Conservation (phyloP, 768 basidiomycete species). For the Russula lepida region DNA sequence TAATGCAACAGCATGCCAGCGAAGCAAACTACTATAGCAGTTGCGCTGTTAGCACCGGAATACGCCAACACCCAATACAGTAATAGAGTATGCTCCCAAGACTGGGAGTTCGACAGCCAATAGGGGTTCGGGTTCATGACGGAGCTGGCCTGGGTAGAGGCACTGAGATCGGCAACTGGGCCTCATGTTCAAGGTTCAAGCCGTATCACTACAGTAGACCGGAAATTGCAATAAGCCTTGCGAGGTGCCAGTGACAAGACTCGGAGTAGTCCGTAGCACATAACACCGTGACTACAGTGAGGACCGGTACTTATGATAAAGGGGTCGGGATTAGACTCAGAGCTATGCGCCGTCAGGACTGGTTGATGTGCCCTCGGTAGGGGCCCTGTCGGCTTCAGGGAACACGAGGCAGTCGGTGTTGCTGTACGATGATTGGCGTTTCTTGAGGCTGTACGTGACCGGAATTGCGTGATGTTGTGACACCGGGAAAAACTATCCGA, state of each 20-base stretch:
- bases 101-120: neutral
- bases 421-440: neutral
- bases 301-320: neutral
- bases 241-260: neutral
- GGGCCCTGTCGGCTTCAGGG: neutral
- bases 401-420: neutral
- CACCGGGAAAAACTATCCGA: neutral
- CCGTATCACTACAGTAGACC: neutral
- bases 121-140: neutral
- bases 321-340: neutral
- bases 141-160: neutral
- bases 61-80: neutral
- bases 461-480: no score
- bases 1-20: neutral
- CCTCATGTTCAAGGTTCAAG: neutral
- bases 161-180: neutral
- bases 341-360: neutral
- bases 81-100: neutral
- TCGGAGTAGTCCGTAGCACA: neutral
- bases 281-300: neutral
- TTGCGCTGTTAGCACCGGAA: neutral
- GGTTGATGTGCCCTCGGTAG: neutral
- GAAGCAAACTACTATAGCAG: neutral
- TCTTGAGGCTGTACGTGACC: neutral
- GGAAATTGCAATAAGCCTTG: neutral